Evolutionary conservation across 2,329 filamentous ascomycete species (phyloP).

Genomic region (Epichloe glyceriae): DNA sequence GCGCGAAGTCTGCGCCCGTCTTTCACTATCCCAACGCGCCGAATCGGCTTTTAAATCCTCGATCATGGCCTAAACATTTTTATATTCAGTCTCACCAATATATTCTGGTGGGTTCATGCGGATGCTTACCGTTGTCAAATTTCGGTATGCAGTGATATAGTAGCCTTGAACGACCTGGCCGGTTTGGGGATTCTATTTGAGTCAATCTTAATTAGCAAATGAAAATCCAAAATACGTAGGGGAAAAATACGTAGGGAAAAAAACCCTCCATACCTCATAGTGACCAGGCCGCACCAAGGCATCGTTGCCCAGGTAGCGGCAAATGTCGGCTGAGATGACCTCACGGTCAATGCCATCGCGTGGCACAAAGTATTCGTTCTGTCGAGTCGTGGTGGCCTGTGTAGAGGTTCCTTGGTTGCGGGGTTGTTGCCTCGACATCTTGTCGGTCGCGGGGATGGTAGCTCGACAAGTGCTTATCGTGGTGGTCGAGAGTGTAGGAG

Average conservation of each 20-base stretch:
- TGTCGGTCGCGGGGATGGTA: conserved; percentile 6
- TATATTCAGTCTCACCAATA: not conserved
- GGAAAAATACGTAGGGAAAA: not conserved
- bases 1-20: conserved; percentile 41
- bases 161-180: conserved; percentile 56
- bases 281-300: conserved; percentile 63
- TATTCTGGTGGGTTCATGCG: not conserved
- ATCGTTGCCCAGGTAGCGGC: conserved; percentile 73
- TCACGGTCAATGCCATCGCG: conserved; percentile 72
- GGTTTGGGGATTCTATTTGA: conserved; percentile 36
- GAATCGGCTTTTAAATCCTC: conserved; percentile 50
- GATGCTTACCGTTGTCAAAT: conserved; percentile 58
- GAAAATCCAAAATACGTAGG: not conserved
- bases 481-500: conserved; percentile 3
- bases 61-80: conserved; percentile 42
- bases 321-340: conserved; percentile 75
- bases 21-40: conserved; percentile 47
- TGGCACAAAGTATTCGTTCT: conserved; percentile 71
- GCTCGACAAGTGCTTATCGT: conserved; percentile 2
- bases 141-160: conserved; percentile 68
- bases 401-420: conserved; percentile 23
- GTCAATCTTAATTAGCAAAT: not conserved
- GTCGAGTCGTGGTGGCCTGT: conserved; percentile 31
- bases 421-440: conserved; percentile 26
- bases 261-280: conserved; percentile 47